These are phyloP conservation scores for Fusarium dlaminii DNA, from an alignment of 2,329 filamentous ascomycete species.

Conservation along the genomic window DNA sequence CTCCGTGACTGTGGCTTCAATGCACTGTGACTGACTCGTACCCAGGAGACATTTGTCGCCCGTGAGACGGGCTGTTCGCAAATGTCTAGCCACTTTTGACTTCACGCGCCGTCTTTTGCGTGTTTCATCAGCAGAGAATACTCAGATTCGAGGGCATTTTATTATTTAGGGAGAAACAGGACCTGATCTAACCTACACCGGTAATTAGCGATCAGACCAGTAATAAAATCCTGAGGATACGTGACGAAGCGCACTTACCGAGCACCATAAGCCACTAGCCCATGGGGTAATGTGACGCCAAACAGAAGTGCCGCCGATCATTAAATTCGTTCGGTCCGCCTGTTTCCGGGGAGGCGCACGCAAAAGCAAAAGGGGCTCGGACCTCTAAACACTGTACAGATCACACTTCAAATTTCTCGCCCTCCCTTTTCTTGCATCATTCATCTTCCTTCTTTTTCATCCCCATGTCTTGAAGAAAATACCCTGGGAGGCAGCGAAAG, in stretches of 20 bases:
- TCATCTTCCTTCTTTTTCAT: background rate
- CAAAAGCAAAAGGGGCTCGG: background rate
- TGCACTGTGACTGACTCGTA: background rate
- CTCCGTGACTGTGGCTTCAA: background rate
- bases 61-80: accelerated
- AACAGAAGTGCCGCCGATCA: background rate
- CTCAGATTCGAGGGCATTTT: accelerated
- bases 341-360: background rate
- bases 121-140: background rate
- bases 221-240: too few relatives aligned
- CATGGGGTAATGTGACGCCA: background rate
- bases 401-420: background rate
- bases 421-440: background rate
- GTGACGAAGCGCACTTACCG: background rate
- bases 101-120: accelerated
- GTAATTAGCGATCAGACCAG: background rate
- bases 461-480: background rate
- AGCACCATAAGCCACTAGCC: background rate
- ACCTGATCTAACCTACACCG: background rate
- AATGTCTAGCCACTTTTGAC: accelerated
- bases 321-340: background rate
- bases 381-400: background rate
- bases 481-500: background rate
- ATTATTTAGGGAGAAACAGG: accelerated
- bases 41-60: background rate